A percentile compares a stretch with the other conserved stretches of the same genome.
phyloP scores from a whole-genome alignment of 805 yeast species.

The Starmerella stigmatis region DNA sequence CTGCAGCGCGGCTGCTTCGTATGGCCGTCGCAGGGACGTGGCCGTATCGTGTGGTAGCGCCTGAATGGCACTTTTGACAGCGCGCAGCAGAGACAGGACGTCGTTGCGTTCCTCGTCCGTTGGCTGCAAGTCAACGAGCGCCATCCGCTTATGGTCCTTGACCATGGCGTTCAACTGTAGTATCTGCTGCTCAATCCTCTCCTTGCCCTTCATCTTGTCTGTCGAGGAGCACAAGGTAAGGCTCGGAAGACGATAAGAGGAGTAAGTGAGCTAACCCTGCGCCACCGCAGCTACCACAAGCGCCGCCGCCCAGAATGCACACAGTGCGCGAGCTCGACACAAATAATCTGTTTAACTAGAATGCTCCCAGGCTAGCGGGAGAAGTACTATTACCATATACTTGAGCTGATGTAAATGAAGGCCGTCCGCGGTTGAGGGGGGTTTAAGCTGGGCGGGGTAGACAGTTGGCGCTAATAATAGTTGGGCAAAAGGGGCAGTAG shows the following conservation, averaged over 20 bases:
- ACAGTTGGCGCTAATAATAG: too few relatives aligned
- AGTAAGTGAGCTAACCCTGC: neutral
- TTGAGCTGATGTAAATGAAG: too few relatives aligned
- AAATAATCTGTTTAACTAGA: too few relatives aligned
- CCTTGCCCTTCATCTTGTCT: neutral
- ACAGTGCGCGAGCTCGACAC: too few relatives aligned
- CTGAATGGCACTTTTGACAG: constrained; percentile 5
- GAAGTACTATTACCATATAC: too few relatives aligned
- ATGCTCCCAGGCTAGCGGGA: too few relatives aligned
- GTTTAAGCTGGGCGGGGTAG: too few relatives aligned
- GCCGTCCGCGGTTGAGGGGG: too few relatives aligned
- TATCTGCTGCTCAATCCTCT: constrained; percentile 22
- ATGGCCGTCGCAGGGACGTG: neutral
- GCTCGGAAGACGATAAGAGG: too few relatives aligned
- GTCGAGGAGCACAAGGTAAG: too few relatives aligned
- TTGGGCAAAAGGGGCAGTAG: too few relatives aligned
- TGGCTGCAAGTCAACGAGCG: constrained; percentile 24
- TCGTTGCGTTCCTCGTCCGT: constrained; percentile 22
- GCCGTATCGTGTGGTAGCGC: neutral
- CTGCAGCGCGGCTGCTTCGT: neutral
- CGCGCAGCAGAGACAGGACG: constrained; percentile 13
- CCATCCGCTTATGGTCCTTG: constrained; percentile 24
- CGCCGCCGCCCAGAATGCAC: too few relatives aligned
- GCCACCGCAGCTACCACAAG: neutral
- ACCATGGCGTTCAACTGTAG: constrained; percentile 22